phyloP scores from a whole-genome alignment of 495 filamentous ascomycete species.

The Cairneyella variabilis region DNA sequence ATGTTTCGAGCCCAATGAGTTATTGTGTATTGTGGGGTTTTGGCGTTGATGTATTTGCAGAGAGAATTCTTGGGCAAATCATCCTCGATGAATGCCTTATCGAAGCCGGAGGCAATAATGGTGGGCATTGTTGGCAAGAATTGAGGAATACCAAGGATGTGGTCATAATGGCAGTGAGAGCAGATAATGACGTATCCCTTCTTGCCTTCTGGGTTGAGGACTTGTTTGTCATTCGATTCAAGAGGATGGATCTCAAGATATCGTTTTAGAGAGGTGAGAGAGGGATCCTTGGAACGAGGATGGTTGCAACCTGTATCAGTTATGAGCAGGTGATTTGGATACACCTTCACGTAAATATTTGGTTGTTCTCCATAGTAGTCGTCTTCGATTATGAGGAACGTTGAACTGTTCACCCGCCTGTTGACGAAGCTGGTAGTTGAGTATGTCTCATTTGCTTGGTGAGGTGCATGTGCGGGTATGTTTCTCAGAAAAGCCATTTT shows the following conservation, averaged over 20 bases:
- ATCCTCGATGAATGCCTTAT: slow-evolving; percentile 30
- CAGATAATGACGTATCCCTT: slow-evolving; percentile 35
- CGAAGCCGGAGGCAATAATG: slow-evolving; percentile 32
- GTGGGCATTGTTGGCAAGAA: slow-evolving; percentile 28
- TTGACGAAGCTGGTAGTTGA: slow-evolving; percentile 28
- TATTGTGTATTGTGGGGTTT: slow-evolving; percentile 31
- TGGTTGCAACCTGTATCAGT: slow-evolving; percentile 36
- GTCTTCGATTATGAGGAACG: slow-evolving; percentile 35
- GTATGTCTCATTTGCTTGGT: neutral
- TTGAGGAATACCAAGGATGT: slow-evolving; percentile 32
- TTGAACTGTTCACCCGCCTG: slow-evolving; percentile 30
- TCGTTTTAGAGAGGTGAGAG: slow-evolving; percentile 24
- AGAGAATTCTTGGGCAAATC: slow-evolving; percentile 31
- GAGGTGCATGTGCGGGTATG: too few species aligned
- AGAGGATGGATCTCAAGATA: slow-evolving; percentile 35
- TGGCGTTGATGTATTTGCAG: slow-evolving; percentile 27
- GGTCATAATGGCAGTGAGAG: slow-evolving; percentile 41
- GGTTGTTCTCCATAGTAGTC: slow-evolving; percentile 36
- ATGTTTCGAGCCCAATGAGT: slow-evolving; percentile 32
- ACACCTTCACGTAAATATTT: slow-evolving; percentile 38
- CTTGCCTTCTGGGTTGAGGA: slow-evolving; percentile 28
- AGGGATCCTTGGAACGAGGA: slow-evolving; percentile 10
- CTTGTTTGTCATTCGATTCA: slow-evolving; percentile 25
- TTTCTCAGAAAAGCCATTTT: too few species aligned
- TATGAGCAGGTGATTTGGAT: slow-evolving; percentile 27